A percentile compares a stretch with the other conserved stretches of the same genome.
phyloP scores from a whole-genome alignment of 2,329 filamentous ascomycete genomes.

The Aureobasidium sp. region DNA sequence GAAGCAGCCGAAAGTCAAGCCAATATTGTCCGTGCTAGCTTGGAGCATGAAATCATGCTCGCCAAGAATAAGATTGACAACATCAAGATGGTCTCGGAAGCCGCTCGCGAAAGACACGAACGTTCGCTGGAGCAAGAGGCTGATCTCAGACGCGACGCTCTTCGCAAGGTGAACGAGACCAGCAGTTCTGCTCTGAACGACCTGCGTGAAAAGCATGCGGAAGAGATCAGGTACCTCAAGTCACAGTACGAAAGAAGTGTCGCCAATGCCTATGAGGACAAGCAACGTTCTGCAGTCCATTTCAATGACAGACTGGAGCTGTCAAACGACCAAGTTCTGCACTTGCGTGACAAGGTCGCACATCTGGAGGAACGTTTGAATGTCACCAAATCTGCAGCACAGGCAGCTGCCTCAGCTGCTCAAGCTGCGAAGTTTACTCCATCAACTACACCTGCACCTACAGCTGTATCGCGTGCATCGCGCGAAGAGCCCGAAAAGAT shows the following conservation, averaged over 20 bases:
- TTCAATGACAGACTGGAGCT: slow-evolving; percentile 73
- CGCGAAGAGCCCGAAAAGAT: slow-evolving; percentile 64
- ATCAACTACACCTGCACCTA: slow-evolving; percentile 16
- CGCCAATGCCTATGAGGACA: slow-evolving; percentile 60
- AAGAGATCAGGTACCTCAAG: slow-evolving; percentile 42
- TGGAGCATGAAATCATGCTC: slow-evolving; percentile 69
- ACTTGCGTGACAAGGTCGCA: slow-evolving; percentile 74
- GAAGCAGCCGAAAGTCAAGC: slow-evolving; percentile 79
- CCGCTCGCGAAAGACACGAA: slow-evolving; percentile 70
- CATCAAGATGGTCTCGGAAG: slow-evolving; percentile 70
- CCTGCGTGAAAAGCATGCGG: slow-evolving; percentile 53
- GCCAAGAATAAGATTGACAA: slow-evolving; percentile 69
- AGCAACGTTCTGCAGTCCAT: slow-evolving; percentile 68
- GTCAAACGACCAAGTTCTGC: slow-evolving; percentile 73
- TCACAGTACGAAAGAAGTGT: slow-evolving; percentile 50
- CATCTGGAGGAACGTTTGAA: slow-evolving; percentile 87
- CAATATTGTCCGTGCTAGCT: slow-evolving; percentile 70
- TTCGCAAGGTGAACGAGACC: slow-evolving; percentile 47
- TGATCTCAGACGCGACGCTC: slow-evolving; percentile 54
- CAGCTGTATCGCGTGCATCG: neutral
- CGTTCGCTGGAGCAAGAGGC: slow-evolving; percentile 77
- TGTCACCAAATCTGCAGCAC: slow-evolving; percentile 78
- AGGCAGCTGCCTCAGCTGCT: slow-evolving; percentile 65
- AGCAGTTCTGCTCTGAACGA: slow-evolving; percentile 47
- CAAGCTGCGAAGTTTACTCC: slow-evolving; percentile 20